Evolutionary conservation across 768 basidiomycete species (phyloP), one percentile per base, ranked within the genome.

Genomic region (Sporobolomyces roseus): DNA sequence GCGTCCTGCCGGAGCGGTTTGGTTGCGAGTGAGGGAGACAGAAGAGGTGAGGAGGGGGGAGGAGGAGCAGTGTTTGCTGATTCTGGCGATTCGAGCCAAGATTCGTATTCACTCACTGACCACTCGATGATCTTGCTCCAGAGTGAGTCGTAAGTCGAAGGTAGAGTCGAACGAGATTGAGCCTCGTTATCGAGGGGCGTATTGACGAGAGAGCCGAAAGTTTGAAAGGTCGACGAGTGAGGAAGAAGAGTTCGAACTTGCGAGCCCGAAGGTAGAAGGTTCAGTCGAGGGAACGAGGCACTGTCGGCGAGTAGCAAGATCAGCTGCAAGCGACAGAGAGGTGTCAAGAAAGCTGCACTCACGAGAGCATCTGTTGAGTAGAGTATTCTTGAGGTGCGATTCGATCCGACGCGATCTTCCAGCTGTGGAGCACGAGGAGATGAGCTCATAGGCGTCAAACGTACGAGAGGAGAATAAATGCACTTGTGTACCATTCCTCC

Each of bases 161-260:
- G 7, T 23, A 35, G 32, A 30, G 8, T 5, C 32, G 33, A 52
- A 27, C 4, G 29, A 52, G 51, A 16, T 54, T 30, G 32, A 32
- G n/a, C n/a, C n/a, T n/a, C n/a, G n/a, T n/a, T n/a, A n/a, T n/a
- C n/a, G n/a, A n/a, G n/a, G n/a, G n/a, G n/a, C n/a, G n/a, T n/a
- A n/a, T n/a, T 8, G 25, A 32, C 27, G 38, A 29, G n/a, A 23
- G 41, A 45, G 56, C 17, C 23, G n/a, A 10, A 48, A 13, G 49
- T 2, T 27, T 38, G 4, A 30, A 58, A 35, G 13, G 61, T 25
- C 13, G 55, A 27, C 1, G 49, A 0, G 14, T 61, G 16, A 0
- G 70, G 61, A 16, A 64, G 63, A 32, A 72, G 71, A 2, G 71
- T 72, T 29, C 66, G 71, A 19, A 72, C 33, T 48, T 72, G 66